phyloP scores from a whole-genome alignment of 2,329 filamentous ascomycete genomes.

The Aspergillus costaricaensis region DNA sequence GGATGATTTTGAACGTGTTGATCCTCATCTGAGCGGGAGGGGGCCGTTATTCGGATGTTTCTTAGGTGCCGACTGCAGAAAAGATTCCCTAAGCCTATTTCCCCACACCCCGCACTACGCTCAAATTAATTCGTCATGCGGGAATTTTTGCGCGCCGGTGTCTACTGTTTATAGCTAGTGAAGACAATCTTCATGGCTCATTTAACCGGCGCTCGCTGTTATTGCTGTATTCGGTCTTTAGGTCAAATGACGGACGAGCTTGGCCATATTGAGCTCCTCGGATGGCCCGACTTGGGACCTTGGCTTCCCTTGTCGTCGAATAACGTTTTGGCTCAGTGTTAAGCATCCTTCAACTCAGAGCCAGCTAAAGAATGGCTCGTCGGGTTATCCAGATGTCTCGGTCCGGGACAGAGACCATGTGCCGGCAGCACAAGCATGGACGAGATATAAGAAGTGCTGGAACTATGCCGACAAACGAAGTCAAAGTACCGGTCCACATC shows the following conservation, averaged over 20 bases:
- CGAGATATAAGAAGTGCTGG: neutral
- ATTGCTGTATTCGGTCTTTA: neutral
- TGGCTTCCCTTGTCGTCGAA: neutral
- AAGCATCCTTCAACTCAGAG: neutral
- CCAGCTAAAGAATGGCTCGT: neutral
- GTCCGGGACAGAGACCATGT: neutral
- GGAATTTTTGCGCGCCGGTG: neutral
- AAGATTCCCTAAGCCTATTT: neutral
- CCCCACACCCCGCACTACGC: constrained; percentile 1
- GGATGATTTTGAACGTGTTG: neutral
- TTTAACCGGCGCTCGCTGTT: neutral
- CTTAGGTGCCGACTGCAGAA: neutral
- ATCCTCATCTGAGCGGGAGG: neutral
- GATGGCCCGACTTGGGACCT: neutral
- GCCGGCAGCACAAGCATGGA: neutral
- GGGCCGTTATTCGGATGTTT: neutral
- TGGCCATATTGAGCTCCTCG: neutral
- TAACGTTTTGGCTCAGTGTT: neutral
- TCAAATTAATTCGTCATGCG: neutral
- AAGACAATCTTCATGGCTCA: neutral
- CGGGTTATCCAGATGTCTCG: neutral
- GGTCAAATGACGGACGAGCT: neutral
- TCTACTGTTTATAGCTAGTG: neutral
- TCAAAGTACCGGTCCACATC: neutral
- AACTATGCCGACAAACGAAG: neutral